Base-by-base conservation (phyloP, 495 filamentous ascomycete species). In the Lophiostoma macrostomum region DNA sequence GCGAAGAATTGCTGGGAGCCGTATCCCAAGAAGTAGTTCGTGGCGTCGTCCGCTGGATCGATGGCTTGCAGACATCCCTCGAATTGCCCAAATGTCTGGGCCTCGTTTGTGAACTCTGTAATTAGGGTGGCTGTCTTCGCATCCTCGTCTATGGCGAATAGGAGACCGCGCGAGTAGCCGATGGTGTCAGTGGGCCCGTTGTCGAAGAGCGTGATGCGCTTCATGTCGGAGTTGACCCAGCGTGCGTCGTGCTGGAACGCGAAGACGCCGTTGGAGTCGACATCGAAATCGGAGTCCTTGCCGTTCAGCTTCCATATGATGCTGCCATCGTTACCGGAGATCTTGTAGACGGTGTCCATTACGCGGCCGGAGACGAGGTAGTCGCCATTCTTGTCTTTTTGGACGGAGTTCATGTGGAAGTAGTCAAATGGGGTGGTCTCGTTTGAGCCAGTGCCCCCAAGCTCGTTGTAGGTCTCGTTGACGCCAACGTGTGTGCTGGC, bases 161-260 rank as follows among this genome's bases (percentile, higher is more conserved):
- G 37, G 11, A 52, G 35, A 13, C 48, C 48, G 14, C 48, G 48
- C 7, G 48, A 52, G 19, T 52, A 52, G 18, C 23, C 48, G 23
- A 52, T n/a, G 13, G 4, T 25, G 16, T 52, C 48, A 14, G 48
- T 52, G 4, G 50, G 40, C 16, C 50, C 50, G 50, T 54, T 54
- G 50, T 54, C 50, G 32, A 54, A 54, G 50, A 54, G 4, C 4
- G 50, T 46, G n/a, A 54, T 48, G n/a, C 29, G 40, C 12, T 5
- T 48, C 27, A 48, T 25, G 10, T 54, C 31, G 32, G 18, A 16
- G 32, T 47, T 37, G 20, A 45, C 5, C 39, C 42, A 54, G 5
- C 50, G 50, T 6, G 50, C 50, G 30, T 54, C 40, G 29, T 54
- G 50, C 20, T 54, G 50, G 29, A 47, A 54, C 8, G 50, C 50